Conservation (phyloP, 2,329 filamentous ascomycete genomes). For the Sclerotinia minor region DNA sequence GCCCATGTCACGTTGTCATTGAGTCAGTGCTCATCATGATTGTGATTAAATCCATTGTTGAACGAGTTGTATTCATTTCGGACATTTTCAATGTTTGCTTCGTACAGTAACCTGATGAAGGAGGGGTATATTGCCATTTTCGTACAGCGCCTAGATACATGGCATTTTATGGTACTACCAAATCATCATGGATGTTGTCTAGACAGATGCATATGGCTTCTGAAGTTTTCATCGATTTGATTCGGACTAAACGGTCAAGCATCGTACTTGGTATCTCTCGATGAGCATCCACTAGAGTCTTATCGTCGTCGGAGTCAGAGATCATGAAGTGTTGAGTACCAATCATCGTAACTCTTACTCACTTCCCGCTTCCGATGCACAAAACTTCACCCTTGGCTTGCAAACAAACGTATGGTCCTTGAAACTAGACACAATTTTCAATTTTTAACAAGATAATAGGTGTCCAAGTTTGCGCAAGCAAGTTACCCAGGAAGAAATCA, state of each 20-base stretch:
- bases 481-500: background rate
- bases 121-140: background rate
- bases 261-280: background rate
- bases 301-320: background rate
- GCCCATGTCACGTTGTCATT: slow-evolving; percentile 14
- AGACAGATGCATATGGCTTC: background rate
- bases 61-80: background rate
- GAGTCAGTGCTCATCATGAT: slow-evolving; percentile 13
- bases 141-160: background rate
- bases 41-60: background rate
- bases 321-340: background rate
- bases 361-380: background rate
- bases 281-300: background rate
- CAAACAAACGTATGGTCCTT: background rate
- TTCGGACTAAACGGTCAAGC: background rate
- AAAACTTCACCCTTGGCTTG: background rate
- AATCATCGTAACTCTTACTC: background rate
- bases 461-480: background rate
- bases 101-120: background rate
- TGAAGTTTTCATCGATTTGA: background rate
- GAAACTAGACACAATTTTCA: background rate
- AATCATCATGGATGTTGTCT: background rate
- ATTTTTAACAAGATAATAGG: background rate
- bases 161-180: background rate
- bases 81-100: slow-evolving; percentile 8